Base-by-base conservation (phyloP, 768 basidiomycete species). In the Mycena alexandri region DNA sequence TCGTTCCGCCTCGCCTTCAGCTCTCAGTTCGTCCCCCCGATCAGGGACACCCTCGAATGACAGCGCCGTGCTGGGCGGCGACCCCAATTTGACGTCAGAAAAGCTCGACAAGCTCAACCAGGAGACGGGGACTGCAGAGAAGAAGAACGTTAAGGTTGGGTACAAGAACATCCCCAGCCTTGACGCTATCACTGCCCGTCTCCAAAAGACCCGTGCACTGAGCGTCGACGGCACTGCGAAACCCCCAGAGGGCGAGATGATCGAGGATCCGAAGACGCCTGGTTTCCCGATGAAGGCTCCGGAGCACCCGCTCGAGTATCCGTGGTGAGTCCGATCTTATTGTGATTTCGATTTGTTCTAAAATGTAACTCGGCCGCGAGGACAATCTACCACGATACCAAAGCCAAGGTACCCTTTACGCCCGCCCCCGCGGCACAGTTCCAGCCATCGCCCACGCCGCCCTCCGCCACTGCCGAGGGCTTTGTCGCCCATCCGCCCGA, bases 371-470 rank as follows among this genome's bases (percentile, higher is more conserved):
- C 47, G 61, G 41, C 16, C 48, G 42, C 16, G 73, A 95, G 94
- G 95, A 96, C 93, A 14, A 85, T 97, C 68, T 98, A 89, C 78
- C 94, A 95, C 78, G 96, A 98, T 75, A 87, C 90, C 24, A 97
- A 96, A 82, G 75, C 89, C 67, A 91, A 92, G 78, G 83, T 80
- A 61, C 87, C 91, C 5, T 87, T 79, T 70, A 86, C 89, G 0
- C 87, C 88, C 2, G 85, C 83, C 8, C 70, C 80, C 0, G 75
- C 75, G 3, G 61, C 72, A 17, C 68, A 41, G 11, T 56, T 65
- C 43, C 63, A 69, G 25, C 56, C 74, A 3, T 41, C 75, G 21
- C 55, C 70, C 11, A 51, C 77, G 3, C 38, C 38, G 14, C 72
- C 73, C 17, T 63, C 70, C 43, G 69, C 76, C 9, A 77, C 81